These are phyloP conservation scores for Ogataea ramenticola DNA, from an alignment of 805 yeast genomes.

Conservation along the genomic window DNA sequence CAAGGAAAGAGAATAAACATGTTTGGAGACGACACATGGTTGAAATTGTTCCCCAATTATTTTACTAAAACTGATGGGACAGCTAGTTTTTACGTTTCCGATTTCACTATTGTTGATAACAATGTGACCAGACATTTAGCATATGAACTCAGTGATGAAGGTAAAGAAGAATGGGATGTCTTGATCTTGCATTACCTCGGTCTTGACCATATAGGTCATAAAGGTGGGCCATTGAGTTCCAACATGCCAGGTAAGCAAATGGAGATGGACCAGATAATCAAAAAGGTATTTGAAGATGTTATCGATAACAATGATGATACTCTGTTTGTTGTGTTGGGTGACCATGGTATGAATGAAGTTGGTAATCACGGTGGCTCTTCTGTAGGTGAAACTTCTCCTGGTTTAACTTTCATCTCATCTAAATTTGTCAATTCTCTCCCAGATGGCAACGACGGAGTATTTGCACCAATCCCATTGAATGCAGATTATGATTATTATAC, in stretches of 20 bases:
- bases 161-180: conserved; percentile 62
- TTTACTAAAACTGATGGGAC: conserved; percentile 78
- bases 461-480: conserved; percentile 32
- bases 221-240: conserved; percentile 80
- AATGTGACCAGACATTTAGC: conserved; percentile 88
- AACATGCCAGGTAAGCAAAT: conserved; percentile 76
- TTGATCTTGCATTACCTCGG: conserved; percentile 88
- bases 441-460: conserved; percentile 12
- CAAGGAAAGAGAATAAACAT: conserved; percentile 52
- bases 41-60: conserved; percentile 71
- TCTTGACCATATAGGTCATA: conserved; percentile 95
- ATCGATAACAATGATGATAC: conserved; percentile 35
- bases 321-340: conserved; percentile 74
- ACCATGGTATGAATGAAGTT: conserved; percentile 93
- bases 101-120: conserved; percentile 86
- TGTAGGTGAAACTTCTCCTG: conserved; percentile 86
- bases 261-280: conserved; percentile 76
- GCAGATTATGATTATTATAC: conserved; percentile 46
- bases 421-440: conserved; percentile 32
- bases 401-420: conserved; percentile 61
- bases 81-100: conserved; percentile 88
- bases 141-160: conserved; percentile 38
- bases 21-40: conserved; percentile 98
- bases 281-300: conserved; percentile 35
- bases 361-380: conserved; percentile 98